Evolutionary conservation across 2,329 filamentous ascomycete genomes (phyloP), one percentile per base, ranked within the genome.

Genomic region (Truncatella angustata): DNA sequence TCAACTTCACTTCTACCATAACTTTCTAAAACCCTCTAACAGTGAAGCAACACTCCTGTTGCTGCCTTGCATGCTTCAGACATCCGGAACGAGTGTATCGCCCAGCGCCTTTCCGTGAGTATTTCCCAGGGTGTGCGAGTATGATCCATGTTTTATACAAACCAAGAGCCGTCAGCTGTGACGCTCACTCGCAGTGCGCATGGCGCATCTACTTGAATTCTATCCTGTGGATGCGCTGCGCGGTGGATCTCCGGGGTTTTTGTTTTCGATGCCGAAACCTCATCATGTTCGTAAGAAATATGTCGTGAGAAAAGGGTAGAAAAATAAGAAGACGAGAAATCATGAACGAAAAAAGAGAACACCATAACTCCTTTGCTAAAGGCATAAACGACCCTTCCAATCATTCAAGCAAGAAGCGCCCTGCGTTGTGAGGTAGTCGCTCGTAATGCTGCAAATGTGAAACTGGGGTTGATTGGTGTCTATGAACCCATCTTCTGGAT

Each of bases 181-280:
- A 56, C 51, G 54, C 56, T 56, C 57, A 54, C 63, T 60, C 59
- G 59, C 58, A 58, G 58, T 57, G 56, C 60, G 57, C 62, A 47
- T 56, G 49, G 56, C 59, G 60, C 61, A 61, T 61, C 60, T 62
- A 60, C 54, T 54, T n/a, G 9, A 48, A 57, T 34, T 62, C 52
- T 57, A 57, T 59, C 56, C 58, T 57, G 57, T 58, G 57, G 58
- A 63, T 64, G 63, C 58, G 58, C 61, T 61, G 59, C 57, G 58
- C 58, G 54, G 54, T 62, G 56, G 51, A 57, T 58, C 58, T 59
- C 58, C 56, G 52, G 51, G 54, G 16, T 44, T 44, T 44, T 10
- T 44, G 21, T 24, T 51, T 52, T 54, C 32, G 51, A 43, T 43
- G 51, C 52, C 46, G 44, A 56, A 45, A 48, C 44, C 51, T 56